These are phyloP conservation scores for Pythium brassicae DNA, from an alignment of 352 stramenopile species.

Conservation along the genomic window DNA sequence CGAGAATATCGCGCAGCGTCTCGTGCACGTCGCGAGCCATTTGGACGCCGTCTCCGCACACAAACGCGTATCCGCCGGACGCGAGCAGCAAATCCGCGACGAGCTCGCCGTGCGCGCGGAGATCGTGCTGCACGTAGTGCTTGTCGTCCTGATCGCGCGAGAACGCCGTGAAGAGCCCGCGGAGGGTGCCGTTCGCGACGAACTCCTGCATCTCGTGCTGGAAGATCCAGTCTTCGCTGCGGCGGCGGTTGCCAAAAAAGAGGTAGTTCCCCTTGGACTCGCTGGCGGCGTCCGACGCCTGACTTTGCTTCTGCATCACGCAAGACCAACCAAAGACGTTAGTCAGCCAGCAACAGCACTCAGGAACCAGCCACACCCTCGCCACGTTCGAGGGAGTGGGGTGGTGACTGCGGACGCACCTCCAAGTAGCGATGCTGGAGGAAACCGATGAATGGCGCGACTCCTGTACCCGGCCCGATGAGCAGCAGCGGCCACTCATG, in stretches of 20 bases:
- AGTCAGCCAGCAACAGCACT: no score
- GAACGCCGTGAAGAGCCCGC: slow-evolving; percentile 86
- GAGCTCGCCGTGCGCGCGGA: slow-evolving; percentile 48
- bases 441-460: slow-evolving; percentile 96
- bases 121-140: slow-evolving; percentile 92
- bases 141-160: slow-evolving; percentile 90
- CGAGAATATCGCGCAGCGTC: slow-evolving; percentile 76
- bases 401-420: background rate
- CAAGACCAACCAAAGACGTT: background rate
- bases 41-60: slow-evolving; percentile 93
- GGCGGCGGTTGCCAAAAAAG: slow-evolving; percentile 93
- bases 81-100: slow-evolving; percentile 79
- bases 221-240: slow-evolving; percentile 92
- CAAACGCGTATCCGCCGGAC: slow-evolving; percentile 84
- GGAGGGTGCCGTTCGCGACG: slow-evolving; percentile 65
- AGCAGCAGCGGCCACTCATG: slow-evolving; percentile 89
- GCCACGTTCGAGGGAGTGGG: background rate
- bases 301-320: background rate
- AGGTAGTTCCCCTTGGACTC: slow-evolving; percentile 73
- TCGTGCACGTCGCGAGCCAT: slow-evolving; percentile 96
- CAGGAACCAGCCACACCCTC: no score
- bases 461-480: slow-evolving; percentile 94
- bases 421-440: slow-evolving; percentile 82
- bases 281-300: slow-evolving; percentile 11
- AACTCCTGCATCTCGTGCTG: slow-evolving; percentile 80